phyloP scores from a whole-genome alignment of 371 early-diverging fungal species.

The Gilbertella persicaria region DNA sequence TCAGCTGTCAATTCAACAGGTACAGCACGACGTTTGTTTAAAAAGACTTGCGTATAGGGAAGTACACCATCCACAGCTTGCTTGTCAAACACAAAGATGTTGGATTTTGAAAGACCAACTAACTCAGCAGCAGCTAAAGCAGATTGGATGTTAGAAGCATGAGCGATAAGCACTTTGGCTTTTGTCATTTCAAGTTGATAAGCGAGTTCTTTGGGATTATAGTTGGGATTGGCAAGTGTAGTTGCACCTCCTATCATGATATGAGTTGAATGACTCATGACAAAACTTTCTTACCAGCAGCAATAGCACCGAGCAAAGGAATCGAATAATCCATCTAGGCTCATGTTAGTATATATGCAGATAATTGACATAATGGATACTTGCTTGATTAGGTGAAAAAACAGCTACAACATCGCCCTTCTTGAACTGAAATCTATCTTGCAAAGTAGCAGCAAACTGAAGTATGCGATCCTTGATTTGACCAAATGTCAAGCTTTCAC shows the following conservation, averaged over 20 bases:
- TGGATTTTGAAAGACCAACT: slow-evolving; percentile 52
- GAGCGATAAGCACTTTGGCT: slow-evolving; percentile 63
- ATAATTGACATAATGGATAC: neutral
- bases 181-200: slow-evolving; percentile 72
- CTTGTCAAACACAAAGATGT: slow-evolving; percentile 64
- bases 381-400: slow-evolving; percentile 72
- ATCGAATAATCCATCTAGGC: slow-evolving; percentile 45
- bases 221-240: slow-evolving; percentile 77
- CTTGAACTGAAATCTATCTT: slow-evolving; percentile 54
- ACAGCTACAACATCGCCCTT: slow-evolving; percentile 70
- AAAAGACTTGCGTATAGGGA: slow-evolving; percentile 28
- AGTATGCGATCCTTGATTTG: slow-evolving; percentile 57
- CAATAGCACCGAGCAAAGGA: slow-evolving; percentile 36
- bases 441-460: slow-evolving; percentile 74
- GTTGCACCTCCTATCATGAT: slow-evolving; percentile 73
- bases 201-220: slow-evolving; percentile 74
- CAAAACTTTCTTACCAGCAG: slow-evolving; percentile 31
- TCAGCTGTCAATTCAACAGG: slow-evolving; percentile 23
- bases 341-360: neutral
- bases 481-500: slow-evolving; percentile 59
- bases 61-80: slow-evolving; percentile 36
- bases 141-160: slow-evolving; percentile 42
- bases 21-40: slow-evolving; percentile 14
- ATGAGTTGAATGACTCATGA: too few species aligned
- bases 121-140: slow-evolving; percentile 62